phyloP scores from a whole-genome alignment of 1,284 basidiomycete species.

The Tranzscheliella williamsii region DNA sequence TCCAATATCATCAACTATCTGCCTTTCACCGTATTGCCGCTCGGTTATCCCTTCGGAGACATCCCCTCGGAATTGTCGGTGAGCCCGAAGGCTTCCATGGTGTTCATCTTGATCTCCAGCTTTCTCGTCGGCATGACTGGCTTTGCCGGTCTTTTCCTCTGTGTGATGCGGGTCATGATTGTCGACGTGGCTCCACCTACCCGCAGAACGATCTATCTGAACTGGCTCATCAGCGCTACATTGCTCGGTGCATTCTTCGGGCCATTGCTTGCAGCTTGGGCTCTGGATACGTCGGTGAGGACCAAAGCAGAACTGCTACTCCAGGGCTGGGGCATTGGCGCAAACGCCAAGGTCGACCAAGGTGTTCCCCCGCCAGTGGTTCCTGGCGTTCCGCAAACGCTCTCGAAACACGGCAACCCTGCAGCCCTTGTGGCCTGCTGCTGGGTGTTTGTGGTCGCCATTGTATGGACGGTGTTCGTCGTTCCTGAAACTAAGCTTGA shows the following conservation, averaged over 20 bases:
- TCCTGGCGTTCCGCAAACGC: slow-evolving; percentile 7
- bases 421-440: slow-evolving; percentile 26
- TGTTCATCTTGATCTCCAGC: slow-evolving; percentile 21
- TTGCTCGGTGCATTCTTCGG: slow-evolving; percentile 33
- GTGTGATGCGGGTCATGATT: slow-evolving; percentile 30
- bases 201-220: slow-evolving; percentile 20
- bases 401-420: slow-evolving; percentile 32
- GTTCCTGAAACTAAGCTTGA: slow-evolving; percentile 26
- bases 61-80: slow-evolving; percentile 17
- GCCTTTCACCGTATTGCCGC: slow-evolving; percentile 25
- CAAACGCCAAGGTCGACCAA: too few species aligned
- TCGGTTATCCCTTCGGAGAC: slow-evolving; percentile 30
- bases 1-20: slow-evolving; percentile 34
- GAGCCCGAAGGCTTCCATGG: slow-evolving; percentile 19
- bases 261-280: slow-evolving; percentile 31
- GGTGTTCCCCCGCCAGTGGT: background rate
- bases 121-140: slow-evolving; percentile 29
- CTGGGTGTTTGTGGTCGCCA: slow-evolving; percentile 24
- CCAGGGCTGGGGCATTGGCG: too few species aligned
- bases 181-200: slow-evolving; percentile 30
- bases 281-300: slow-evolving; percentile 16
- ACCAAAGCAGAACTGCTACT: too few species aligned
- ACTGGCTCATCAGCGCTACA: slow-evolving; percentile 33
- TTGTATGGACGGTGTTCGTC: slow-evolving; percentile 16
- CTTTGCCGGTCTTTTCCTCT: slow-evolving; percentile 21